Conservation (phyloP, 352 stramenopile genomes). For the Phytophthora idaei region DNA sequence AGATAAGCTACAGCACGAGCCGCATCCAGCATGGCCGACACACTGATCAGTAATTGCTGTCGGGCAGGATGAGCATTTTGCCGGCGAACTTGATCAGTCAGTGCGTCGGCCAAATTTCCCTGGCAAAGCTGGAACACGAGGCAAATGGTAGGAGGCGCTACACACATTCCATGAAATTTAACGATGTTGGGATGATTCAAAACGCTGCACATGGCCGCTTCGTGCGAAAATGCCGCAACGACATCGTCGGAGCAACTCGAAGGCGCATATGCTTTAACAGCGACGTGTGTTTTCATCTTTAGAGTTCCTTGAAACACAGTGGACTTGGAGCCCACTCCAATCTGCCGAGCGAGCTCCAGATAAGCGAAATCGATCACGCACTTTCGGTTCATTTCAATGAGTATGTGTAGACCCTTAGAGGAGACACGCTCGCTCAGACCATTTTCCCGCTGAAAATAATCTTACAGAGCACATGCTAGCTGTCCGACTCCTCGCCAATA, state of each 20-base stretch:
- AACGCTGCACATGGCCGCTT: conserved; percentile 41
- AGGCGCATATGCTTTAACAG: conserved; percentile 55
- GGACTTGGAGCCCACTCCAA: conserved; percentile 38
- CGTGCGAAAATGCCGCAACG: conserved; percentile 47
- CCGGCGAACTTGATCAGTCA: conserved; percentile 25
- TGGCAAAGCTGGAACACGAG: conserved; percentile 49
- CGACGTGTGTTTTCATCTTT: conserved; percentile 43
- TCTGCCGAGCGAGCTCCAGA: conserved; percentile 37
- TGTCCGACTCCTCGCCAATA: conserved; percentile 54
- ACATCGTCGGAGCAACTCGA: conserved; percentile 35
- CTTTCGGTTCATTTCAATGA: conserved; percentile 63
- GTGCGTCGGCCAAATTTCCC: conserved; percentile 31
- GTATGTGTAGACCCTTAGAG: conserved; percentile 44
- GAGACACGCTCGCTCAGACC: conserved; percentile 42
- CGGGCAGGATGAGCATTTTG: conserved; percentile 18
- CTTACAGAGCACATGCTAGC: conserved; percentile 34
- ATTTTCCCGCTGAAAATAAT: conserved; percentile 38
- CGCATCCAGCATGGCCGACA: conserved; percentile 50
- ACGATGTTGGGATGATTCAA: conserved; percentile 53
- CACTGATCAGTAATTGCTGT: conserved; percentile 44
- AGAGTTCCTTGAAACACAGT: conserved; percentile 43
- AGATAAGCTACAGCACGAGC: conserved; percentile 55
- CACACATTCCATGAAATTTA: conserved; percentile 47
- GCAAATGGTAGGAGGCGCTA: conserved; percentile 49
- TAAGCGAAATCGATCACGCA: conserved; percentile 64